phyloP scores from a whole-genome alignment of 2,329 filamentous ascomycete species.

The Hymenoscyphus repandus region DNA sequence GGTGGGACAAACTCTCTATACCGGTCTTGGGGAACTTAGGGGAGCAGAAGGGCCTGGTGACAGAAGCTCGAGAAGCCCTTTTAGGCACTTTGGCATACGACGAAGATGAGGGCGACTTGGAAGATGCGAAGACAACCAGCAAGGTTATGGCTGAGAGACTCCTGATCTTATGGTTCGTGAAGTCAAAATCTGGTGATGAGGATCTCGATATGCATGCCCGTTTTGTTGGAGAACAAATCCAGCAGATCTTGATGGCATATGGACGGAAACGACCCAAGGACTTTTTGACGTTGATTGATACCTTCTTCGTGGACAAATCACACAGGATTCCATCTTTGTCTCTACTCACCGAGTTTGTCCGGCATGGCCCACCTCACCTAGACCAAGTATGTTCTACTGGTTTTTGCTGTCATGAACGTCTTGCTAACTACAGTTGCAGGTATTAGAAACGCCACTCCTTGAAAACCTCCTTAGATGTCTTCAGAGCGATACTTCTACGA shows the following conservation, averaged over 20 bases:
- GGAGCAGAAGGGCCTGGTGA: constrained; percentile 57
- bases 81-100: constrained; percentile 61
- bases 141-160: constrained; percentile 52
- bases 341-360: constrained; percentile 67
- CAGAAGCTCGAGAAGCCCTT: constrained; percentile 60
- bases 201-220: constrained; percentile 38
- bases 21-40: constrained; percentile 52
- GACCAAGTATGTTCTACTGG: constrained; percentile 41
- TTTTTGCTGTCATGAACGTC: background rate
- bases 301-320: constrained; percentile 58
- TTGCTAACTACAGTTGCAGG: background rate
- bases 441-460: constrained; percentile 68
- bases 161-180: constrained; percentile 52
- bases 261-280: constrained; percentile 67
- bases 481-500: constrained; percentile 72
- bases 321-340: constrained; percentile 60
- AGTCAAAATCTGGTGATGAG: constrained; percentile 35
- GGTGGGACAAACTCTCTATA: constrained; percentile 63
- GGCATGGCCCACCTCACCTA: constrained; percentile 73
- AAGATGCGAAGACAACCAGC: constrained; percentile 39
- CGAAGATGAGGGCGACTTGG: constrained; percentile 44
- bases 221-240: constrained; percentile 41
- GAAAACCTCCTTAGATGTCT: constrained; percentile 67
- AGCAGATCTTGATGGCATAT: constrained; percentile 36
- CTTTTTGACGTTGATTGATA: constrained; percentile 61